Evolutionary conservation across 106 monocot genomes (phyloP).

Genomic region (Platanthera guangdongensis): DNA sequence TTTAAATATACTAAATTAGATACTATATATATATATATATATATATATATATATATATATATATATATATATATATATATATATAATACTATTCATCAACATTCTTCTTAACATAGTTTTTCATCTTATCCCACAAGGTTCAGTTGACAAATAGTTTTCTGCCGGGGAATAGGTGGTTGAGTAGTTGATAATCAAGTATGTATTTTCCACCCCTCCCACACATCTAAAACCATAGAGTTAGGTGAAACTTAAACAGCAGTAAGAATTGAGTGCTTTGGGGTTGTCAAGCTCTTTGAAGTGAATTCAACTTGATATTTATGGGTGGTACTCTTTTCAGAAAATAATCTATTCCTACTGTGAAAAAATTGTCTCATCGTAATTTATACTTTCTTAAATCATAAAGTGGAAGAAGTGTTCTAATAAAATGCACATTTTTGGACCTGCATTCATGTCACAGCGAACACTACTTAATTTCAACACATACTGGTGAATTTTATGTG

Average conservation of each 20-base stretch:
- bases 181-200: too few species aligned
- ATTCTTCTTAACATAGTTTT: too few species aligned
- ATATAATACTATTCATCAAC: too few species aligned
- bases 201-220: not conserved
- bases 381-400: not conserved
- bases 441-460: not conserved
- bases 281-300: not conserved
- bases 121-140: too few species aligned
- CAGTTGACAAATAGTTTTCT: too few species aligned
- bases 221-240: not conserved
- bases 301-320: not conserved
- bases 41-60: too few species aligned
- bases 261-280: not conserved
- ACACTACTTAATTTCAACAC: not conserved
- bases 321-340: not conserved
- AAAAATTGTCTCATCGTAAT: not conserved
- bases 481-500: not conserved
- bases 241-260: not conserved
- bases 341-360: not conserved
- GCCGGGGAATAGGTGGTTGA: too few species aligned
- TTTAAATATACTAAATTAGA: too few species aligned
- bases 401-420: not conserved
- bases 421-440: not conserved
- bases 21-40: too few species aligned
- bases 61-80: too few species aligned